Percentiles rank a stretch among this genome's conserved stretches.
These are phyloP conservation scores for Pelargonium nanum DNA, from an alignment of 345 rosid species.

Conservation along the genomic window DNA sequence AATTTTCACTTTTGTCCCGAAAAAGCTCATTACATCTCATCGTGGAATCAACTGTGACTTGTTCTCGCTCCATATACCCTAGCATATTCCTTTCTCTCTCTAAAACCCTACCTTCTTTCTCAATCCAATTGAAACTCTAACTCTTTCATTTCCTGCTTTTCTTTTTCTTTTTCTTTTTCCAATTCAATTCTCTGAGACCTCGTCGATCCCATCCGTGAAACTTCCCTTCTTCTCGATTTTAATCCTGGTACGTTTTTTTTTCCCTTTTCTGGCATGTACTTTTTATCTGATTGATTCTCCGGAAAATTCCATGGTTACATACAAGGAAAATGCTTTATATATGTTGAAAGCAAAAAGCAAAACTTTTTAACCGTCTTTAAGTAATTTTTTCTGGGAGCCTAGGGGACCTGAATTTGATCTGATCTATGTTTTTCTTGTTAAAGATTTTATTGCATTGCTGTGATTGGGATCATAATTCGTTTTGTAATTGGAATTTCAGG, in stretches of 20 bases:
- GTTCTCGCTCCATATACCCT: constrained; percentile 5
- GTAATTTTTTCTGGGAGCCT: not conserved
- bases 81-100: constrained; percentile 27
- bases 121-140: not conserved
- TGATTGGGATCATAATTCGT: no score
- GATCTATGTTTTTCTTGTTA: not conserved
- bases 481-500: no score
- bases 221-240: not conserved
- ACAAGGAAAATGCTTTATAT: not conserved
- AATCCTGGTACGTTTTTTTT: constrained; percentile 3
- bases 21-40: not conserved
- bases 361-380: not conserved
- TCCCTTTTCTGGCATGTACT: not conserved
- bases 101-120: constrained; percentile 3
- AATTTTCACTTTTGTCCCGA: constrained; percentile 8
- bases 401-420: not conserved
- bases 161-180: not conserved
- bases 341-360: constrained; percentile 1
- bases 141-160: constrained; percentile 5
- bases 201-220: not conserved
- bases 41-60: constrained; percentile 9
- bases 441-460: not conserved
- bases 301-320: constrained; percentile 4
- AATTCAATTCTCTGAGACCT: not conserved
- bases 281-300: constrained; percentile 7